These are phyloP conservation scores for Ceratocystis albifundus DNA, from an alignment of 2,329 filamentous ascomycete genomes.

Conservation along the genomic window DNA sequence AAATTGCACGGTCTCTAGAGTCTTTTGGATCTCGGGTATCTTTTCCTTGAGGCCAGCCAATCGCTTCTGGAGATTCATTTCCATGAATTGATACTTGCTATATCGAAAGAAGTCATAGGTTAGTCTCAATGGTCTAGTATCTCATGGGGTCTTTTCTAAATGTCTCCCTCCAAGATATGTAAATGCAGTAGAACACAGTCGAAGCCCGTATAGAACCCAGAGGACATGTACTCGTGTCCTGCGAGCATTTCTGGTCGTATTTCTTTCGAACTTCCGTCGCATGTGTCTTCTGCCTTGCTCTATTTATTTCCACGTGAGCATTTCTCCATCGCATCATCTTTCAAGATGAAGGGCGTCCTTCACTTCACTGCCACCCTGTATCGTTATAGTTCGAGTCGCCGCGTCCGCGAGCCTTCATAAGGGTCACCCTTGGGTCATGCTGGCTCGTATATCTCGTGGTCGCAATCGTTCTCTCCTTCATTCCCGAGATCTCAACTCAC, in stretches of 20 bases:
- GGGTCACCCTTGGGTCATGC: not conserved
- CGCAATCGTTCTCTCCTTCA: not conserved
- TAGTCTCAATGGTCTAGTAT: not conserved
- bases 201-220: no score
- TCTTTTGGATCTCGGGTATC: conserved; percentile 95
- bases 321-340: not conserved
- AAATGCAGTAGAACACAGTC: no score
- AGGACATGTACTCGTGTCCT: not conserved
- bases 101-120: not conserved
- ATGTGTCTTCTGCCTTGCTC: not conserved
- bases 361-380: not conserved
- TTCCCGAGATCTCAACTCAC: conserved; percentile 39
- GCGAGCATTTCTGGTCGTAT: not conserved
- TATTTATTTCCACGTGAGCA: not conserved
- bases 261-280: not conserved
- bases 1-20: conserved; percentile 80
- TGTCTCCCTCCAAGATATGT: no score
- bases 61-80: conserved; percentile 78
- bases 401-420: not conserved
- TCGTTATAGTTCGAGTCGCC: not conserved
- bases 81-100: conserved; percentile 99
- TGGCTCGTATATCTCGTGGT: conserved; percentile 8
- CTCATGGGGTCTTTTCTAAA: not conserved
- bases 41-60: conserved; percentile 78
- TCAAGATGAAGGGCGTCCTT: not conserved